Percentiles rank a stretch among this genome's conserved stretches.
Conservation (phyloP, 2,329 filamentous ascomycete genomes). For the Teratosphaeria nubilosa region DNA sequence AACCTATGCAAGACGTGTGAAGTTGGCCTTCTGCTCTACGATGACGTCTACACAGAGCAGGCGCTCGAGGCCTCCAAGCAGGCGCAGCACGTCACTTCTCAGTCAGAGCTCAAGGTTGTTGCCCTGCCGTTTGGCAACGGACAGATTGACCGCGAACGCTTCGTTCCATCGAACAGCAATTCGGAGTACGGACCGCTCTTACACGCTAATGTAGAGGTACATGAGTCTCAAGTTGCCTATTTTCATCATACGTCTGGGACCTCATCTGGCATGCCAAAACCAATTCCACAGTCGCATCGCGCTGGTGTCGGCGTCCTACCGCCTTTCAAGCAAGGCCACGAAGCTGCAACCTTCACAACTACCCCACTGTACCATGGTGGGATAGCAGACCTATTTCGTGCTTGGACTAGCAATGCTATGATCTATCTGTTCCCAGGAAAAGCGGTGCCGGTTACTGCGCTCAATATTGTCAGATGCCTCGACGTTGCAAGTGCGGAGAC, state of each 20-base stretch:
- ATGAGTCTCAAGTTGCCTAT: conserved; percentile 41
- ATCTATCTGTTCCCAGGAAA: conserved; percentile 55
- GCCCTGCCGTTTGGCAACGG: background rate
- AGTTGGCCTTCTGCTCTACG: conserved; percentile 36
- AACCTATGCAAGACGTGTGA: conserved; percentile 43
- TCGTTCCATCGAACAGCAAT: background rate
- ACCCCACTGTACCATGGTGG: conserved; percentile 59
- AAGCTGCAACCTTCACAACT: conserved; percentile 50
- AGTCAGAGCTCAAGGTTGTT: background rate
- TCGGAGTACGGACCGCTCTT: background rate
- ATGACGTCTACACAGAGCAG: conserved; percentile 29
- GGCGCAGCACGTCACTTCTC: background rate
- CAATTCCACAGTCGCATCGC: conserved; percentile 49
- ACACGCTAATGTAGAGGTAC: conserved; percentile 5
- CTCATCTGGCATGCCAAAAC: conserved; percentile 53
- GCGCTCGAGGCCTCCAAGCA: conserved; percentile 17
- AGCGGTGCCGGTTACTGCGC: conserved; percentile 45
- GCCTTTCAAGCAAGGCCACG: conserved; percentile 27
- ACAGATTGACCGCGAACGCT: background rate
- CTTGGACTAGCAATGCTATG: conserved; percentile 50
- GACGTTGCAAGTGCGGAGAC: conserved; percentile 21
- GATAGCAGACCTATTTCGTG: conserved; percentile 51
- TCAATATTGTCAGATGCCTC: conserved; percentile 43
- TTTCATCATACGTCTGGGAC: conserved; percentile 57
- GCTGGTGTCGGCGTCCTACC: conserved; percentile 48